phyloP scores from a whole-genome alignment of 148 eudicot species.

The Hydrangea macrophylla region DNA sequence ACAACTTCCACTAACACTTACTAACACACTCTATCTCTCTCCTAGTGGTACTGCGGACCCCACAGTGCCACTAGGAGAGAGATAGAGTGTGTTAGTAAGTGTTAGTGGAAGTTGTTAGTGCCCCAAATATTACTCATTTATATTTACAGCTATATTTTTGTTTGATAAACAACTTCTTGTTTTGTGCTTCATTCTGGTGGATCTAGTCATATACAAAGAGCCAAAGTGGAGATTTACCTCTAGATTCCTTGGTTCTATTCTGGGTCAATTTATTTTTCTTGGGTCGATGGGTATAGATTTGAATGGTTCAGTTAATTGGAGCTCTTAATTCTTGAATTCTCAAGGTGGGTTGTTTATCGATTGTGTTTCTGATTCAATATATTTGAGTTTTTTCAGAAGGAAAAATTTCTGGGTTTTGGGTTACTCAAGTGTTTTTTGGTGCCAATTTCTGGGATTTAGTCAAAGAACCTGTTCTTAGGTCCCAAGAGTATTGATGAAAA shows the following conservation, averaged over 20 bases:
- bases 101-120: no score
- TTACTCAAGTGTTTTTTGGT: neutral
- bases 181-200: slow-evolving; percentile 12
- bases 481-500: slow-evolving; percentile 11
- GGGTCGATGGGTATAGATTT: neutral
- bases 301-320: slow-evolving; percentile 16
- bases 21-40: no score
- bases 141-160: neutral
- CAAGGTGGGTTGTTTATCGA: slow-evolving; percentile 1
- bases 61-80: no score
- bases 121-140: no score
- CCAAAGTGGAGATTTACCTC: neutral
- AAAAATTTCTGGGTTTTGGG: slow-evolving; percentile 20
- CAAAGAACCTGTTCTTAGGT: neutral
- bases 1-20: no score
- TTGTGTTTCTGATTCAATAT: slow-evolving; percentile 8
- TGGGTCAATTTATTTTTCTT: no score
- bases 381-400: neutral
- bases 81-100: no score
- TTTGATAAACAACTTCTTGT: no score
- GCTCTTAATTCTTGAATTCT: slow-evolving; percentile 6
- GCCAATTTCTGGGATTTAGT: slow-evolving; percentile 6
- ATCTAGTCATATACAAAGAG: slow-evolving; percentile 31
- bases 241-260: neutral
- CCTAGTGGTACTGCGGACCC: no score